phyloP scores from a whole-genome alignment of 768 basidiomycete genomes.

The Termitomyces sp. region DNA sequence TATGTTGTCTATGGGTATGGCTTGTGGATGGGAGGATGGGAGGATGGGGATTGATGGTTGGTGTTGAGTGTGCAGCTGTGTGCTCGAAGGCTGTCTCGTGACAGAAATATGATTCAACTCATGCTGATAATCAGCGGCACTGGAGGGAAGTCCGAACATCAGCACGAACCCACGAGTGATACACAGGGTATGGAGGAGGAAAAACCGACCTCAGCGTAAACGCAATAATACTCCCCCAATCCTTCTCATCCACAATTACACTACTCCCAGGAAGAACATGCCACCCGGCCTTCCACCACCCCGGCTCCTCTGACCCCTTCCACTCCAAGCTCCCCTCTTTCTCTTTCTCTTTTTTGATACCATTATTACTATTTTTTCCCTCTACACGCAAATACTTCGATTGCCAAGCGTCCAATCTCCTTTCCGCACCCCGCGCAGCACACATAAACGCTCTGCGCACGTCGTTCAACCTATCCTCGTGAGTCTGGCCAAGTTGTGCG shows the following conservation, averaged over 20 bases:
- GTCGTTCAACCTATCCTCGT: conserved; percentile 51
- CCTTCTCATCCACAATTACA: conserved; percentile 64
- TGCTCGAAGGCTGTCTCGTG: conserved; percentile 15
- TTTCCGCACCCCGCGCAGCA: conserved; percentile 49
- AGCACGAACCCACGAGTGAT: no score
- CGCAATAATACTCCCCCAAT: conserved; percentile 78
- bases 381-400: conserved; percentile 48
- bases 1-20: conserved; percentile 21
- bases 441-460: conserved; percentile 56
- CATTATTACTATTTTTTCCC: not conserved
- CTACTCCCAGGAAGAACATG: conserved; percentile 68
- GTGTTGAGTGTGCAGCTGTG: not conserved
- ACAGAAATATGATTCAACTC: conserved; percentile 41
- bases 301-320: conserved; percentile 37
- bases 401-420: conserved; percentile 60
- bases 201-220: conserved; percentile 60
- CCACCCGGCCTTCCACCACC: conserved; percentile 61
- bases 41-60: not conserved
- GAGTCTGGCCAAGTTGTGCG: conserved; percentile 45
- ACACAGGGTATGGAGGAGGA: no score
- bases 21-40: not conserved
- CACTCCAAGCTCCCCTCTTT: conserved; percentile 22
- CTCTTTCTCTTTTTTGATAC: not conserved
- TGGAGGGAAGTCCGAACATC: conserved; percentile 21
- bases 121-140: conserved; percentile 57